Evolutionary conservation across 2,329 filamentous ascomycete genomes (phyloP).

Genomic region (Exophiala oligosperma): DNA sequence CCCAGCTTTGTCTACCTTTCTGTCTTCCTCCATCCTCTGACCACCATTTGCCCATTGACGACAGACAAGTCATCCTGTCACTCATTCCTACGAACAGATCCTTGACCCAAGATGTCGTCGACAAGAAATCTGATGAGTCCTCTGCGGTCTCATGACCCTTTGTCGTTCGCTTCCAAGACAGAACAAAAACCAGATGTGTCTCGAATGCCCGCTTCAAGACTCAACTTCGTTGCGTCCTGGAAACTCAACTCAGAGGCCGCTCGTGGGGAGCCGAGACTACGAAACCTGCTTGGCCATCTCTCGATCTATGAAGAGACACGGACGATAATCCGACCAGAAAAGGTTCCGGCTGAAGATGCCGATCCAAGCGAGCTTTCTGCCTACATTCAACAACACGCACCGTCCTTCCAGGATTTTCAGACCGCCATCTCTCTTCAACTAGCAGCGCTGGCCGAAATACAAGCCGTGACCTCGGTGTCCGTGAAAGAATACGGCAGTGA

Average conservation of each 20-base stretch:
- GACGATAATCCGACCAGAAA: background rate
- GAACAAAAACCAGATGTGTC: constrained; percentile 2
- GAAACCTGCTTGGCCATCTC: constrained; percentile 23
- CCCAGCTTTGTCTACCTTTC: background rate
- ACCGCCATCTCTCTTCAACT: constrained; percentile 21
- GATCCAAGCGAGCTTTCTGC: constrained; percentile 7
- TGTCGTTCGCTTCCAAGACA: constrained; percentile 11
- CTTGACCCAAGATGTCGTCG: too few relatives aligned
- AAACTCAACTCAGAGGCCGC: constrained; percentile 20
- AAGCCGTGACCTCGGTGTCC: background rate
- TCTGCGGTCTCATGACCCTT: constrained; percentile 17
- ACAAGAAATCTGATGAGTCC: background rate
- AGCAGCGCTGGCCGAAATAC: constrained; percentile 13
- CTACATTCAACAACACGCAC: constrained; percentile 16
- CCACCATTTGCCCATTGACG: too few relatives aligned
- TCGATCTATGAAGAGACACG: constrained; percentile 20
- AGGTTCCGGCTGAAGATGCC: background rate
- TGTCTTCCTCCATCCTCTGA: background rate
- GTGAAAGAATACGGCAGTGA: constrained; percentile 5
- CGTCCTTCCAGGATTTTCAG: constrained; percentile 24
- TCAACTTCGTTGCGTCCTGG: constrained; percentile 21
- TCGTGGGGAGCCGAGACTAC: constrained; percentile 18
- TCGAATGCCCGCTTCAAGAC: constrained; percentile 9
- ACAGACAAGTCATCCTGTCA: background rate
- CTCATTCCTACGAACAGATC: background rate